Evolutionary conservation across 345 rosid genomes (phyloP), one percentile per base, ranked within the genome.

Genomic region (Rhizophora mangle): DNA sequence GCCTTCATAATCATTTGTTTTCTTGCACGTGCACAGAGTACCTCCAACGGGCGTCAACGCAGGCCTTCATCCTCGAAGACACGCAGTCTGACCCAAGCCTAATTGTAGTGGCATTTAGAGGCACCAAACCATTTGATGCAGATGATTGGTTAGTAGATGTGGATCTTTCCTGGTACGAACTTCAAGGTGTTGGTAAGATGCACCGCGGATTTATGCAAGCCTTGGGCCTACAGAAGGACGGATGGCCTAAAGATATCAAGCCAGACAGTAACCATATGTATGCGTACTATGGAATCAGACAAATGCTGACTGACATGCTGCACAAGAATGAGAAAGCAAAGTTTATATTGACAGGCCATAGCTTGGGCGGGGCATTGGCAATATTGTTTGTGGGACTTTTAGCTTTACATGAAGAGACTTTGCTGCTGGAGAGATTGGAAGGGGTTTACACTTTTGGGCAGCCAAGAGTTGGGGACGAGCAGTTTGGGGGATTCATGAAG

Each of bases 201-300:
- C 96, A 89, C 29, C 73, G 80, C 2, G 92, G 92, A 49, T 89
- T 87, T 58, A 80, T 84, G 87, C 74, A 83, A 55, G 92, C 88
- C 21, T 60, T 89, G 39, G 95, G 95, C 31, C 79, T 83, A 52
- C 90, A 85, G 63, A 75, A 60, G 39, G 19, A 69, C 32, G 74
- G 79, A 4, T 69, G 79, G 74, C 74, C 74, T 0, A 65, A 19
- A 0, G 34, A 69, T 16, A 47, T 68, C 3, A 9, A 47, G 21
- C 16, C 29, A 4, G 5, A 9, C 4, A 52, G 15, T 3, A 10
- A 18, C 53, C 57, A 49, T 32, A 58, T 29, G 32, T 72, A 65
- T 27, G 76, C 76, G 19, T 72, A 72, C 66, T 72, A 72, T 11
- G 70, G 29, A 8, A 31, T 72, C 21, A 72, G 66, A 60, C 46